Base-by-base conservation (phyloP, 345 rosid species). In the Psidium guajava region DNA sequence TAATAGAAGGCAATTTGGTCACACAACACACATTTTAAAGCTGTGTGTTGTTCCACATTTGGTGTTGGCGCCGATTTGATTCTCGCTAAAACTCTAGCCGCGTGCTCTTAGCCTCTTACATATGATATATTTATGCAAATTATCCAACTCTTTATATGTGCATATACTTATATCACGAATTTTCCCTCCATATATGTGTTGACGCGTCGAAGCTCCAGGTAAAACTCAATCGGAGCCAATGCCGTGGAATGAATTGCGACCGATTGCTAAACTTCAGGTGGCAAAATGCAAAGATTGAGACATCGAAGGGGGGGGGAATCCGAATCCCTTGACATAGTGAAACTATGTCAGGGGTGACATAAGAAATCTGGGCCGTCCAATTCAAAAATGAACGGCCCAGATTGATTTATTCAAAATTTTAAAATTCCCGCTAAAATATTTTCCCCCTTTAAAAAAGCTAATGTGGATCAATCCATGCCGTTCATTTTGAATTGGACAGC, bases 31-130 rank as follows among this genome's bases (percentile, higher is more conserved):
- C 6, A 61, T 14, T 28, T 27, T 10, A 28, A 10, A 14, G 14
- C 0, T 14, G 0, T 14, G 27, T n/a, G 6, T 6, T 36, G 15
- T 14, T 61, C 0, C 5, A 1, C 2, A 3, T 61, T 61, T 27
- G 0, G 0, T 7, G 28, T 28, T 18, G 1, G 3, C 42, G 15
- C 11, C 11, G 9, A 61, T 28, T 0, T 28, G 7, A 61, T 61
- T 28, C 21, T 61, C 11, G 0, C 0, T 2, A 0, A 1, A 27
- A 14, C 21, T 15, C 27, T 8, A 61, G 4, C 74, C 5, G 7
- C 74, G 15, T 10, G 8, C 50, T 47, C 50, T 47, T 8, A 40
- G 42, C 42, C 36, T 27, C 25, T 0, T 27, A 11, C n/a, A 1
- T 12, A 25, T 57, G 25, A 57, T 56, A 10, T 56, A 58, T 11